Base-by-base conservation (phyloP, 2,329 filamentous ascomycete species). In the Apiospora sp. region DNA sequence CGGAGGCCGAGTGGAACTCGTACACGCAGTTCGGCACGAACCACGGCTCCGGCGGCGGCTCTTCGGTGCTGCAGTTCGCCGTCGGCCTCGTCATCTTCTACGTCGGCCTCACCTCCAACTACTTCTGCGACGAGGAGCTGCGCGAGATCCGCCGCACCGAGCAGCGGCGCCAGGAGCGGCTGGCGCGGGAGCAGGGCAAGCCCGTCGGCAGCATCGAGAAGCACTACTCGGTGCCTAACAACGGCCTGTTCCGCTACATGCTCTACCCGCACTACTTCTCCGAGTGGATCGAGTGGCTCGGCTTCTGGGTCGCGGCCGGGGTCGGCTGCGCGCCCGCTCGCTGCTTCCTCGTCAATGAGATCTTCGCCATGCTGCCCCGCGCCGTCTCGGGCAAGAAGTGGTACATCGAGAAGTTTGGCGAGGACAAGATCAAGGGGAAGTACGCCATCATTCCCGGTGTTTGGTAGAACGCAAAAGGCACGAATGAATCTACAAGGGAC, bases 251-350 rank as follows among this genome's bases (percentile, higher is more conserved):
- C 83, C 87, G 88, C 76, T 92, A 91, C 78, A 89, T 98, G 80
- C 87, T 98, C 73, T 98, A 92, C 82, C 95, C 96, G 76, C 96
- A 99, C 82, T 99, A 98, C 82, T 87, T 97, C n/a, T 93, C 92
- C 80, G 96, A 99, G 84, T 99, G 96, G 96, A 81, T 98, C 71
- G 96, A 99, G 86, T 99, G 96, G 96, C 82, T 89, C 4, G 96
- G 96, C 0, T 99, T 95, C 82, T 95, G 92, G 86, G 89, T 98
- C 81, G 89, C 93, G 76, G 89, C 92, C 72, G 91, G 91, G 0
- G 89, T 86, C 84, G 83, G 84, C 5, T 94, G 92, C 79, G 84
- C 90, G 68, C 96, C 96, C 0, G 96, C 94, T 34, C 86, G 95
- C 78, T 89, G 89, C 69, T 98, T 98, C 80, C 78, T 98, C 64